A percentile compares a stretch with the other conserved stretches of the same genome.
phyloP scores from a whole-genome alignment of 208 protist species.

The Acanthamoeba royreba region DNA sequence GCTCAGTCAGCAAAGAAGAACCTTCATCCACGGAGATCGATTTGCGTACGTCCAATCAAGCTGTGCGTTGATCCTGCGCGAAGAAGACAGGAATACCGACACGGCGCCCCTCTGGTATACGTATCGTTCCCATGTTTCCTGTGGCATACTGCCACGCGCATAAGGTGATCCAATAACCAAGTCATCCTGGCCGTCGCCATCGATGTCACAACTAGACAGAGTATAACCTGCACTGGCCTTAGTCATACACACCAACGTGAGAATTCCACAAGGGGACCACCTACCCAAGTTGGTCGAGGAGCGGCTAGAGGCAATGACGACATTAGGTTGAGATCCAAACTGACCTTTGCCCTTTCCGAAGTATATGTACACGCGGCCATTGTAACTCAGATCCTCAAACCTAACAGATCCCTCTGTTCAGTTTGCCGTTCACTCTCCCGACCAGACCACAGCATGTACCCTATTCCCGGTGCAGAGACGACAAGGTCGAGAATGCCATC shows the following conservation, averaged over 20 bases:
- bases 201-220: neutral
- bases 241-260: neutral
- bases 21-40: neutral
- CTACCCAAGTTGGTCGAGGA: neutral
- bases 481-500: constrained; percentile 13
- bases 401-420: too few relatives aligned
- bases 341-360: neutral
- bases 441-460: too few relatives aligned
- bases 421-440: too few relatives aligned
- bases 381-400: neutral
- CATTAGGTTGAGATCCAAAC: neutral
- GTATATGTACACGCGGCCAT: neutral
- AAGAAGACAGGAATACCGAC: neutral
- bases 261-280: neutral
- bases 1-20: neutral
- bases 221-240: neutral
- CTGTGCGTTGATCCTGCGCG: too few relatives aligned
- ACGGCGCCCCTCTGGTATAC: neutral
- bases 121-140: neutral
- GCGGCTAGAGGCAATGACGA: neutral
- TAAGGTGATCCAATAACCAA: constrained; percentile 15
- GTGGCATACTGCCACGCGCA: neutral
- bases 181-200: neutral
- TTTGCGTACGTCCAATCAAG: too few relatives aligned
- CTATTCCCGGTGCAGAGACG: neutral